Base-by-base conservation (phyloP, 306 rosid species). In the Carpinus viminea region DNA sequence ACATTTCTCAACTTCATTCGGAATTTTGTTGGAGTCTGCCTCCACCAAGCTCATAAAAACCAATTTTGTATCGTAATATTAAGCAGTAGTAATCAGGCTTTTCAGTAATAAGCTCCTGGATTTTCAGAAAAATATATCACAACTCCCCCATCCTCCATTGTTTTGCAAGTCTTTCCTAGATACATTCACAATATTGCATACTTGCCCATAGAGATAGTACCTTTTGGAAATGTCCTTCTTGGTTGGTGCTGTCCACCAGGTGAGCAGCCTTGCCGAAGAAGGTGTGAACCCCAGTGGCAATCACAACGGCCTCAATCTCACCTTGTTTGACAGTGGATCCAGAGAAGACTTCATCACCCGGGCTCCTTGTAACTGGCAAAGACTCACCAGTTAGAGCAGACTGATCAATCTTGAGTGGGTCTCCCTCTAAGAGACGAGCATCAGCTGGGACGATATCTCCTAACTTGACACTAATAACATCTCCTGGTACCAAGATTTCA, bases 221-320 rank as follows among this genome's bases (percentile, higher is more conserved):
- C 96, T 92, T 84, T 78, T 94, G 98, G 85, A 94, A 94, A 78
- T 92, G 98, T 0, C 98, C 98, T 36, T 76, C 89, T 70, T 88
- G 88, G 75, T 94, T 85, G 60, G 96, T 90, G 87, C 86, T 90
- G 78, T 94, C 98, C 1, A 94, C 98, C 64, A 94, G 72, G 74
- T 92, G 98, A 81, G 98, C 98, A 73, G 98, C 98, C 86, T 94
- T 94, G 51, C 98, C 98, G 10, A 94, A 94, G 91, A 94, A 94
- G 79, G 98, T 92, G 74, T 92, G 97, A 0, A 94, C 97, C 2
- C 98, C 97, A 9, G 98, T 94, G 18, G 98, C 98, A n/a, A 92
- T 90, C 1, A 94, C 97, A 79, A 94, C 72, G 18, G 98, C 98
- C 86, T 94, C 97, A 52, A 94, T 50, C 87, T 94, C 98, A 51